A percentile compares a stretch with the other conserved stretches of the same genome.
phyloP scores from a whole-genome alignment of 768 basidiomycete genomes.

The Sarcomyxa edulis region DNA sequence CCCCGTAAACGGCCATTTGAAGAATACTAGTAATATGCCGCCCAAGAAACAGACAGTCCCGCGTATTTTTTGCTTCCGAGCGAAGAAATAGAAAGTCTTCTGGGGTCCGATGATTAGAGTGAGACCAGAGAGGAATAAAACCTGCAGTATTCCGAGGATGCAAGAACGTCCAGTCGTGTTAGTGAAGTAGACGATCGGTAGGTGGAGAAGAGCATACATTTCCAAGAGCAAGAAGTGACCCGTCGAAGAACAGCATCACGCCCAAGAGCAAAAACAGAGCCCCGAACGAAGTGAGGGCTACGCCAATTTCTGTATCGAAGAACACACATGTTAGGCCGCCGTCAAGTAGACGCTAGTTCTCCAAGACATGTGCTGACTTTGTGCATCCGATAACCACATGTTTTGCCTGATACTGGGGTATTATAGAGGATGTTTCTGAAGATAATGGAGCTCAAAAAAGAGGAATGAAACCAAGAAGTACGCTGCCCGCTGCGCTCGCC shows the following conservation, averaged over 20 bases:
- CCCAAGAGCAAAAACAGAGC: conserved; percentile 95
- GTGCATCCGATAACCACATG: conserved; percentile 69
- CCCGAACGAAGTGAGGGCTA: conserved; percentile 94
- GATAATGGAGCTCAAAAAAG: no score
- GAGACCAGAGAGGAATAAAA: conserved; percentile 90
- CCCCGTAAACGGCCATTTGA: conserved; percentile 93
- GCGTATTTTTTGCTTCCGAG: conserved; percentile 89
- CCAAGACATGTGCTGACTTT: conserved; percentile 40
- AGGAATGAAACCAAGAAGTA: no score
- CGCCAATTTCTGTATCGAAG: conserved; percentile 80
- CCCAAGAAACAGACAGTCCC: conserved; percentile 87
- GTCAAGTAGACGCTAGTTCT: background rate
- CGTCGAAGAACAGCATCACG: conserved; percentile 95
- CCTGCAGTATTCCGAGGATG: no score
- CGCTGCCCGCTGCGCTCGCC: no score
- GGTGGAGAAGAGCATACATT: conserved; percentile 51
- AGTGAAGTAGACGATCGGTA: conserved; percentile 3
- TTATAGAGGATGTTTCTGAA: no score
- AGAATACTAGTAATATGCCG: conserved; percentile 87
- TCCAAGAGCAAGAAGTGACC: conserved; percentile 91
- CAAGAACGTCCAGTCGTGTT: no score
- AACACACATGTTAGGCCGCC: conserved; percentile 7
- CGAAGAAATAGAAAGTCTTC: conserved; percentile 98
- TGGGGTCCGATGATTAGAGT: conserved; percentile 96
- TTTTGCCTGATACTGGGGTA: no score